Percentiles rank a stretch among this genome's conserved stretches.
phyloP scores from a whole-genome alignment of 768 basidiomycete genomes.

The Lentinula sp. region DNA sequence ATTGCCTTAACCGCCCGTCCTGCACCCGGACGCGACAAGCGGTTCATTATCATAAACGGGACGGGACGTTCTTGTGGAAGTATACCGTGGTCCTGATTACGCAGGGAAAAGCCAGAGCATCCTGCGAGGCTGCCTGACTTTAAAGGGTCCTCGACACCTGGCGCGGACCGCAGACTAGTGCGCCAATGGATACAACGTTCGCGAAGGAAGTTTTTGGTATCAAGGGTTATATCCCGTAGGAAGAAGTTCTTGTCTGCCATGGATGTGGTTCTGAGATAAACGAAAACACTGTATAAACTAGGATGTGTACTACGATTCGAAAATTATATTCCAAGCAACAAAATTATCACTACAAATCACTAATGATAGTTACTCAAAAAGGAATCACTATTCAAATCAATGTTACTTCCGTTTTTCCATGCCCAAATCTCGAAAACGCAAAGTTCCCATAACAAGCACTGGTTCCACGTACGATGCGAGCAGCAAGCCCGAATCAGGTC shows the following conservation, averaged over 20 bases:
- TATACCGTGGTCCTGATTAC: background rate
- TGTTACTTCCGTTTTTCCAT: background rate
- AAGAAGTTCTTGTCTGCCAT: background rate
- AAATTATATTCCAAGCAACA: too few relatives aligned
- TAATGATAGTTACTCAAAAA: background rate
- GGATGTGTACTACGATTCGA: too few relatives aligned
- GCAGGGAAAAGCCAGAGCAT: background rate
- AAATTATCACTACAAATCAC: too few relatives aligned
- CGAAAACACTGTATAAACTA: too few relatives aligned
- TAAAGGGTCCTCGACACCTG: background rate
- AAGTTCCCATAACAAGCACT: background rate
- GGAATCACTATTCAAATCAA: background rate
- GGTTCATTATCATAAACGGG: background rate
- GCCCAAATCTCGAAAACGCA: slow-evolving; percentile 6
- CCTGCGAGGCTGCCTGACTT: background rate
- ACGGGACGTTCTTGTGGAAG: background rate
- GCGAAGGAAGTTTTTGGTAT: background rate
- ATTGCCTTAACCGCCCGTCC: slow-evolving; percentile 6
- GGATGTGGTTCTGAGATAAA: background rate
- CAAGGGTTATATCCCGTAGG: slow-evolving; percentile 1
- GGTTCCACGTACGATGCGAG: background rate
- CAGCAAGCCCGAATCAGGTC: slow-evolving; percentile 37
- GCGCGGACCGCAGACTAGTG: background rate
- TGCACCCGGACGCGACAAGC: background rate
- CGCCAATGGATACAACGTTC: background rate